Base-by-base conservation (phyloP, 164 flowering plant genomes). In the Sedum album region DNA sequence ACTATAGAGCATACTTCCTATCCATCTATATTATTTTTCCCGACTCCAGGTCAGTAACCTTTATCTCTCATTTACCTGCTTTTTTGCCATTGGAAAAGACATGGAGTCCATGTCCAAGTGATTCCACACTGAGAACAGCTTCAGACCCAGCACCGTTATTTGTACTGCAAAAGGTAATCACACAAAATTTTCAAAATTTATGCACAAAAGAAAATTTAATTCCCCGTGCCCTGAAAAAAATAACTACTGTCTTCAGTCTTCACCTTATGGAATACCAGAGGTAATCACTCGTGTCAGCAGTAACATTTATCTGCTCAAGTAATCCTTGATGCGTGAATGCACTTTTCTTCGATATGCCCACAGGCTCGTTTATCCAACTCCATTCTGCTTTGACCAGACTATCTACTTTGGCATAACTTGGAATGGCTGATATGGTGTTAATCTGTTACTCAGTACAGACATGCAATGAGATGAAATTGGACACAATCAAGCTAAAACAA, bases 231-330 rank as follows among this genome's bases (percentile, higher is more conserved):
- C 1, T 0, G 20, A 28, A n/a, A 28, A 53, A 57, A 20, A 28
- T 2, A 17, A 38, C n/a, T 21, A 17, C 31, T 30, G 2, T 31
- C 21, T 20, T 13, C 28, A 26, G 8, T 15, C 0, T 23, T 36
- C 82, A 95, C 99, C 99, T 92, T 63, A 85, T 23, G 41, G 99
- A 92, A 81, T 95, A 95, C 99, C 99, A 95, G 73, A 95, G 76
- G 72, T 95, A 90, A 75, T 95, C 99, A 80, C 97, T 95, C 79
- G 74, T 76, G 79, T 95, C 99, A 73, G 99, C 90, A 57, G 99
- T 92, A 7, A 90, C 86, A 74, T 86, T 95, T 75, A 95, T 90
- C 74, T 95, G 99, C 82, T 95, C 99, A 57, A 84, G 10, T 39
- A 92, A 74, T 63, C 96, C 93, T 44, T 49, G 53, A 74, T 78